These are phyloP conservation scores for Arthroderma uncinatum DNA, from an alignment of 2,329 filamentous ascomycete species.

Conservation along the genomic window DNA sequence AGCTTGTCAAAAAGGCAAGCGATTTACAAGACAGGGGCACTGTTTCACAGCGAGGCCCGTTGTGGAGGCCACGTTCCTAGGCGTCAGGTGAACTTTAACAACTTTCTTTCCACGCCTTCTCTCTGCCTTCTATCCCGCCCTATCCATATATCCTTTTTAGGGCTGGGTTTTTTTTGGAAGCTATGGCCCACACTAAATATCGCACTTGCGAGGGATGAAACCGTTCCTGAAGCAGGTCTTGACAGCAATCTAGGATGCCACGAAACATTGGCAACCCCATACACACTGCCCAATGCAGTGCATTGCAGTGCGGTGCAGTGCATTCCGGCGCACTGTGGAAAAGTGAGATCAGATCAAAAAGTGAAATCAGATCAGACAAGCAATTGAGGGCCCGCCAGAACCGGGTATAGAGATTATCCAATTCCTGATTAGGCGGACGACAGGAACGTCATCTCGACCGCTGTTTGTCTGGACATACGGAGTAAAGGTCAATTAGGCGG, in stretches of 20 bases:
- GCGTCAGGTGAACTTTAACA: background rate
- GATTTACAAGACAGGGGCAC: background rate
- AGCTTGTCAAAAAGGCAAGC: background rate
- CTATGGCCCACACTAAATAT: background rate
- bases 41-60: slow-evolving; percentile 1
- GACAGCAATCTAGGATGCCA: background rate
- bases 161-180: background rate
- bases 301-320: background rate
- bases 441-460: background rate
- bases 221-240: background rate
- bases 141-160: background rate
- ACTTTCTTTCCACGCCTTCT: background rate
- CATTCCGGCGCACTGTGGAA: background rate
- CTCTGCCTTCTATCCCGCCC: background rate
- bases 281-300: background rate
- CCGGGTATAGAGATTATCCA: background rate
- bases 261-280: slow-evolving; percentile 1
- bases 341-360: slow-evolving; percentile 2
- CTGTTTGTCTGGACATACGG: background rate
- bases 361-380: background rate
- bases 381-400: background rate
- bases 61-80: background rate
- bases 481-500: no score
- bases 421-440: background rate
- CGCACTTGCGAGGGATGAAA: background rate